Evolutionary conservation across 257 asterid genomes (phyloP), one percentile per base, ranked within the genome.

Genomic region (Nicotiana obtusifolia): DNA sequence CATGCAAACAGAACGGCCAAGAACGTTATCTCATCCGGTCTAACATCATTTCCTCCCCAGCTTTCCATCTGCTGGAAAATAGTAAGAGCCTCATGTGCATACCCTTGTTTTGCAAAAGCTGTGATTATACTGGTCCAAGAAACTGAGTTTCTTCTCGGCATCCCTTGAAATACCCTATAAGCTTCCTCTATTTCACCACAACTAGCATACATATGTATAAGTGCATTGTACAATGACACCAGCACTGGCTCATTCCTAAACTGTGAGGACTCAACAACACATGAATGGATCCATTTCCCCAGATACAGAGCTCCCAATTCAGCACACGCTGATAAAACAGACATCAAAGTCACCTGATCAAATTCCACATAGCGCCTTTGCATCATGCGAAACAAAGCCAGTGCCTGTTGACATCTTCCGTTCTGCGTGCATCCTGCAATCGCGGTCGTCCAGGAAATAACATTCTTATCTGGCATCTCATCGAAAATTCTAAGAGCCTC

Each of bases 381-480:
- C 97, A 95, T 95, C 78, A 84, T 78, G 47, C 41, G 80, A 28
- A 95, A 95, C 30, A 92, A 78, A 16, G 77, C 53, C 78, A 91
- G 53, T 1, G 98, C 97, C 49, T 90, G 90, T 80, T 88, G 88
- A 80, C 89, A 87, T 82, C 91, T 89, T 86, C 97, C 93, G 8
- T 89, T 89, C 61, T 83, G 88, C 6, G 88, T 87, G n/a, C 87
- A 90, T 17, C 99, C 97, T 7, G 87, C 88, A 53, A 95, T 92
- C 97, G 91, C 87, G 10, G 91, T 89, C n/a, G 97, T 95, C 99
- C 98, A 95, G 2, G 99, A 91, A 37, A 95, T 91, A 3, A 88
- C 87, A 83, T 86, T 93, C 85, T 87, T 95, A 88, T 64, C 88
- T 1, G 97, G 97, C 87, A 95, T 93, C 64, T 85, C 90, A 11